Evolutionary conservation across 176 grass and related monocot genomes (phyloP).

Genomic region (Bromus sterilis): DNA sequence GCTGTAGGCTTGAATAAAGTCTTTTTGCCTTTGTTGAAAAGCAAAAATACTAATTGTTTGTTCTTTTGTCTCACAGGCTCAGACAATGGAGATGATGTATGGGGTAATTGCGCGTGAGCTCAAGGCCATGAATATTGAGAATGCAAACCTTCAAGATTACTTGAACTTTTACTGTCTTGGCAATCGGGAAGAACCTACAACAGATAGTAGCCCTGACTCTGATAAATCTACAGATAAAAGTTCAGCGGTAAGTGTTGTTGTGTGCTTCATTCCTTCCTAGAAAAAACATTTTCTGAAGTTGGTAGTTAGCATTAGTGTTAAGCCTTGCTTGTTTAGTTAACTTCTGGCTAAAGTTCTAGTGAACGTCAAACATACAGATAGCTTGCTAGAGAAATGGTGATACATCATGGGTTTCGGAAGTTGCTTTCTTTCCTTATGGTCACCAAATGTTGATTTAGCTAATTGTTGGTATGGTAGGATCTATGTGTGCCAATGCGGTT

Average conservation of each 20-base stretch:
- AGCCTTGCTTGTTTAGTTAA: background rate
- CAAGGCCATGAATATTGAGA: constrained; percentile 54
- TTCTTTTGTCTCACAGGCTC: constrained; percentile 40
- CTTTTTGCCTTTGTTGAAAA: background rate
- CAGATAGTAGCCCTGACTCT: constrained; percentile 23
- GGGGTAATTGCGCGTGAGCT: constrained; percentile 75
- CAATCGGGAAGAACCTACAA: constrained; percentile 54
- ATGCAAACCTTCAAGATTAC: constrained; percentile 72
- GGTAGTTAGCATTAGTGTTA: background rate
- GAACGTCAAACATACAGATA: background rate
- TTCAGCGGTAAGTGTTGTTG: constrained; percentile 47
- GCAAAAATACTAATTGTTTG: constrained; percentile 13
- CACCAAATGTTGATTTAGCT: background rate
- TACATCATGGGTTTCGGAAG: background rate
- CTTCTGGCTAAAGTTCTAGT: background rate
- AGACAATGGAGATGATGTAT: constrained; percentile 99
- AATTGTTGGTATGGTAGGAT: background rate
- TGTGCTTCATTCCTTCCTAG: background rate
- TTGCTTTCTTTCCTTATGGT: background rate
- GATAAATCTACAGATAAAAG: constrained; percentile 60
- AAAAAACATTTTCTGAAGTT: background rate
- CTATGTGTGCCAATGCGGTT: background rate
- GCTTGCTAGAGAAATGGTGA: background rate
- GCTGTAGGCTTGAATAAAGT: background rate
- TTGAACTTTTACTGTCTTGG: constrained; percentile 97